A percentile compares a stretch with the other conserved stretches of the same genome.
phyloP scores from a whole-genome alignment of 768 basidiomycete genomes.

The Cyclocybe aegerita region DNA sequence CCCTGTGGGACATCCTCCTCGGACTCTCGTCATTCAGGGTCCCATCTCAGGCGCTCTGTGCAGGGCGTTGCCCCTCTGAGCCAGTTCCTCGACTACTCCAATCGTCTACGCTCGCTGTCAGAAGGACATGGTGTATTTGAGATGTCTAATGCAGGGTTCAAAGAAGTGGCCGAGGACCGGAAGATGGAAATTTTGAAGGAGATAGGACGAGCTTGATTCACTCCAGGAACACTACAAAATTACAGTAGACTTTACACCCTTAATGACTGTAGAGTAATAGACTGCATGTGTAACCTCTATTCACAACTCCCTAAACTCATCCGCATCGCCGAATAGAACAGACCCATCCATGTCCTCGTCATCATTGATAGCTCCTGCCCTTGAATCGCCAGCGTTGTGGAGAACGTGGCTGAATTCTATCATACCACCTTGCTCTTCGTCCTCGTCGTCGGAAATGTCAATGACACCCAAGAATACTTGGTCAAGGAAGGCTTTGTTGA shows the following conservation, averaged over 20 bases:
- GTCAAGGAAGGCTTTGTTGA: constrained; percentile 22
- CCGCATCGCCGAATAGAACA: constrained; percentile 80
- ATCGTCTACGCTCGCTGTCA: constrained; percentile 72
- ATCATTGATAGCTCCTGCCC: constrained; percentile 62
- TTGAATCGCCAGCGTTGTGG: constrained; percentile 52
- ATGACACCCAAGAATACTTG: constrained; percentile 19
- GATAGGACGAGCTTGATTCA: constrained; percentile 65
- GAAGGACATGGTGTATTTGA: constrained; percentile 84
- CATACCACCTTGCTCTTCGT: constrained; percentile 47
- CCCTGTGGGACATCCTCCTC: constrained; percentile 52
- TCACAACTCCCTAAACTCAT: constrained; percentile 66
- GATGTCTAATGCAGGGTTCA: constrained; percentile 78
- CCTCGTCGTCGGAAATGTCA: constrained; percentile 21
- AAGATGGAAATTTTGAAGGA: constrained; percentile 74
- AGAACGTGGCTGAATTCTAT: constrained; percentile 77
- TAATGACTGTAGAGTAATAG: background rate
- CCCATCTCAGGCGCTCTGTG: constrained; percentile 61
- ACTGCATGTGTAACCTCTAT: constrained; percentile 3
- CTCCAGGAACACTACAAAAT: background rate
- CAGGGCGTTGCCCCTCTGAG: constrained; percentile 76
- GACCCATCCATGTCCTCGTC: constrained; percentile 77
- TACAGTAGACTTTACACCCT: constrained; percentile 11
- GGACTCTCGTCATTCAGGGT: constrained; percentile 20
- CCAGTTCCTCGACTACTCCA: constrained; percentile 79
- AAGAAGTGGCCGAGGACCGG: constrained; percentile 57